Evolutionary conservation across 225 moss, liverwort and hornwort genomes (phyloP).

Genomic region (Neckera pumila): DNA sequence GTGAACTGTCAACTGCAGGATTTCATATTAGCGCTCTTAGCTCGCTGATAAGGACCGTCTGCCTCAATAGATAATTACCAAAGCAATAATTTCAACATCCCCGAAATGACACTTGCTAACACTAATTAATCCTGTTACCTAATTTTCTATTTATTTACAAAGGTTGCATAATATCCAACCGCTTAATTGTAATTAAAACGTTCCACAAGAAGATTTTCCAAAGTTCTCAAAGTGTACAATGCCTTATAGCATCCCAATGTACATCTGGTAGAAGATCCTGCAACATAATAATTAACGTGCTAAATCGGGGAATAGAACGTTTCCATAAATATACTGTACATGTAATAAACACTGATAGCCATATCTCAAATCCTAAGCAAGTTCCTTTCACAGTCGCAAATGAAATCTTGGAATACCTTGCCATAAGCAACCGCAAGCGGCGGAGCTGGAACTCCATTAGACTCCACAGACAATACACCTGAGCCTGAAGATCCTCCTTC

Average conservation of each 20-base stretch:
- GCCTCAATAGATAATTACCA: no score
- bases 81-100: no score
- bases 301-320: no score
- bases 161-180: background rate
- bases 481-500: conserved; percentile 38
- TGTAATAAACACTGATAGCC: background rate
- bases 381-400: no score
- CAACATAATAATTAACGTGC: background rate
- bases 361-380: background rate
- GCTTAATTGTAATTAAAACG: background rate
- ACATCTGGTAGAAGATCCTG: background rate
- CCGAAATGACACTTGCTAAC: background rate
- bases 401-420: conserved; percentile 10
- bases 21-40: background rate
- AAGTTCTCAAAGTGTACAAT: background rate
- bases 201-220: background rate
- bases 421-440: conserved; percentile 36
- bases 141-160: no score
- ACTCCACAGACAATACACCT: conserved; percentile 42
- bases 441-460: conserved; percentile 33
- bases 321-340: background rate
- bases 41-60: background rate
- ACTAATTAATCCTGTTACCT: background rate
- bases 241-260: background rate
- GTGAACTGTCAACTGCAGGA: background rate